These are phyloP conservation scores for Leishmania martiniquensis DNA, from an alignment of 208 protist species.

Conservation along the genomic window DNA sequence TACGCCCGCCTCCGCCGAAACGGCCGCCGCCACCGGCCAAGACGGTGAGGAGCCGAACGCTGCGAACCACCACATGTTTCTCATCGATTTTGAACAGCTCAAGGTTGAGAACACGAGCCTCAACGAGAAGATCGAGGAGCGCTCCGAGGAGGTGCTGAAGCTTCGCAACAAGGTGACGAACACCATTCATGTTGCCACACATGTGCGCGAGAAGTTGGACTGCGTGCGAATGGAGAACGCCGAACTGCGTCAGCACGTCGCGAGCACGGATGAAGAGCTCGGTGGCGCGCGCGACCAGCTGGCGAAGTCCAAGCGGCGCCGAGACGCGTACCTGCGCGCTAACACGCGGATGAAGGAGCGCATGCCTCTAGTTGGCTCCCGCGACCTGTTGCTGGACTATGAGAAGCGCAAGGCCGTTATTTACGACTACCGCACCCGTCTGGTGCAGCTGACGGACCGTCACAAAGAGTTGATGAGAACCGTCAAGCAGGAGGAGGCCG, in stretches of 20 bases:
- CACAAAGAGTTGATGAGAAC: slow-evolving; percentile 69
- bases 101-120: slow-evolving; percentile 99
- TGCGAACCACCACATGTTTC: slow-evolving; percentile 93
- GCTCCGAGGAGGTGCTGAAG: slow-evolving; percentile 97
- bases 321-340: slow-evolving; percentile 85
- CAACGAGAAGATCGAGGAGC: slow-evolving; percentile 99
- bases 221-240: slow-evolving; percentile 95
- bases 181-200: slow-evolving; percentile 98
- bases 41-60: slow-evolving; percentile 58
- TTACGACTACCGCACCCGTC: slow-evolving; percentile 61
- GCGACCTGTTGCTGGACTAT: slow-evolving; percentile 96
- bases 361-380: slow-evolving; percentile 93
- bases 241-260: slow-evolving; percentile 86
- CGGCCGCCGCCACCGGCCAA: not conserved
- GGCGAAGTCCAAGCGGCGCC: slow-evolving; percentile 90
- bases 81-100: slow-evolving; percentile 99
- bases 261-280: slow-evolving; percentile 91
- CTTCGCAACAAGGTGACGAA: slow-evolving; percentile 95
- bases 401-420: slow-evolving; percentile 90
- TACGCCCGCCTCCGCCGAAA: not conserved
- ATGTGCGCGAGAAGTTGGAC: slow-evolving; percentile 98
- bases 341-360: slow-evolving; percentile 93
- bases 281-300: slow-evolving; percentile 86
- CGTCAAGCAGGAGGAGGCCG: slow-evolving; percentile 60
- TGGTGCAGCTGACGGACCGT: slow-evolving; percentile 81